These are phyloP conservation scores for Ogataea hybrid DNA, from an alignment of 1,139 yeast species.

Conservation along the genomic window DNA sequence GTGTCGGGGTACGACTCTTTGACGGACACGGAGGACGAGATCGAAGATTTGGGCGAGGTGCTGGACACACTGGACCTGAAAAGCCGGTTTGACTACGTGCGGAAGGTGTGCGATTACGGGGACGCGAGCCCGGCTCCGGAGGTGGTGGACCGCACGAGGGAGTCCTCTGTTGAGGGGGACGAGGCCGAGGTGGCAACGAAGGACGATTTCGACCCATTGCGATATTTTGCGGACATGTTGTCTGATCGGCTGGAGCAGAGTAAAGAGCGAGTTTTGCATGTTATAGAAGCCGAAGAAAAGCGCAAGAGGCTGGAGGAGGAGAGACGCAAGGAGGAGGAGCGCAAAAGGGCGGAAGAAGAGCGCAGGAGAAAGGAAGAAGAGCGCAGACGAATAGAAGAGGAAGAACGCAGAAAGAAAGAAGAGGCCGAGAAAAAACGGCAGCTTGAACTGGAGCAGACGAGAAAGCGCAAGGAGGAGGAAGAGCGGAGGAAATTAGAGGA, in stretches of 20 bases:
- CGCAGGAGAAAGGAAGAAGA: no score
- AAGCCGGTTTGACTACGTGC: slow-evolving; percentile 12
- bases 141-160: no score
- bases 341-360: slow-evolving; percentile 20
- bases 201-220: background rate
- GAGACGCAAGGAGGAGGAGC: background rate
- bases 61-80: slow-evolving; percentile 25
- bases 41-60: slow-evolving; percentile 20
- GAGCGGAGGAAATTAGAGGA: slow-evolving; percentile 22
- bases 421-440: slow-evolving; percentile 19
- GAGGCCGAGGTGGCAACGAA: background rate
- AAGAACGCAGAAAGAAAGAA: slow-evolving; percentile 20
- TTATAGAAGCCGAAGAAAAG: slow-evolving; percentile 9
- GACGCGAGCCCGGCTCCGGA: background rate
- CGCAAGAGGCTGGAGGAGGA: slow-evolving; percentile 1
- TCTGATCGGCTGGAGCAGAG: slow-evolving; percentile 2
- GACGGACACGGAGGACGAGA: slow-evolving; percentile 14
- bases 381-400: slow-evolving; percentile 10
- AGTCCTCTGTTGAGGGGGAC: no score
- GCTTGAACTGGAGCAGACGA: slow-evolving; percentile 14
- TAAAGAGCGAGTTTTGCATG: slow-evolving; percentile 1
- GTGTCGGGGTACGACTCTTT: slow-evolving; percentile 29
- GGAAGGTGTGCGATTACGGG: slow-evolving; percentile 4
- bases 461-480: slow-evolving; percentile 27
- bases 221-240: slow-evolving; percentile 1